These are phyloP conservation scores for Linnemannia schmuckeri DNA, from an alignment of 192 early-diverging fungal species.

Conservation along the genomic window DNA sequence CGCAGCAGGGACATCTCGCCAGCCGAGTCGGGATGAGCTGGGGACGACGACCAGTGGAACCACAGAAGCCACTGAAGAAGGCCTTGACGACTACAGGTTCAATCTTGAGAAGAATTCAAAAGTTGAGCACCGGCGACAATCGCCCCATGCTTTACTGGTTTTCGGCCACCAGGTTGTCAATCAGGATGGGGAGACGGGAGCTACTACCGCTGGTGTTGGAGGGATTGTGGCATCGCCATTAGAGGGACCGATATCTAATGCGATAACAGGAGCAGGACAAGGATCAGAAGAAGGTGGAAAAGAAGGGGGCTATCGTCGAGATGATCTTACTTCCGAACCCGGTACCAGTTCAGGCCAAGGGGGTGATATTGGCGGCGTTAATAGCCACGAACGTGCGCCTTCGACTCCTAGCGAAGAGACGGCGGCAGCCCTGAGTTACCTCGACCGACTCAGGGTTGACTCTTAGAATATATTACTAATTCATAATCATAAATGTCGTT, in stretches of 20 bases:
- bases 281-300: neutral
- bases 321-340: neutral
- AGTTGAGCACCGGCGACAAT: slow-evolving; percentile 22
- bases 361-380: neutral
- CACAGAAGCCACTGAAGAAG: neutral
- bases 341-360: neutral
- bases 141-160: slow-evolving; percentile 22
- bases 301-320: neutral
- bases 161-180: neutral
- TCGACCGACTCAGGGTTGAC: neutral
- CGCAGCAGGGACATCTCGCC: neutral
- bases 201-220: no score
- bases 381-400: neutral
- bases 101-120: slow-evolving; percentile 21
- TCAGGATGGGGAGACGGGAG: neutral
- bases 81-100: neutral
- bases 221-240: neutral
- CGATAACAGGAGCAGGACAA: neutral
- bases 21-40: neutral
- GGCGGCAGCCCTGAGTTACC: neutral
- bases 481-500: neutral
- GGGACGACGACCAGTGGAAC: neutral
- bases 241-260: neutral
- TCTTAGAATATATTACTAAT: neutral
- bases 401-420: neutral